Conservation (phyloP, 2,329 filamentous ascomycete genomes). For the Dactylellina cionopaga region DNA sequence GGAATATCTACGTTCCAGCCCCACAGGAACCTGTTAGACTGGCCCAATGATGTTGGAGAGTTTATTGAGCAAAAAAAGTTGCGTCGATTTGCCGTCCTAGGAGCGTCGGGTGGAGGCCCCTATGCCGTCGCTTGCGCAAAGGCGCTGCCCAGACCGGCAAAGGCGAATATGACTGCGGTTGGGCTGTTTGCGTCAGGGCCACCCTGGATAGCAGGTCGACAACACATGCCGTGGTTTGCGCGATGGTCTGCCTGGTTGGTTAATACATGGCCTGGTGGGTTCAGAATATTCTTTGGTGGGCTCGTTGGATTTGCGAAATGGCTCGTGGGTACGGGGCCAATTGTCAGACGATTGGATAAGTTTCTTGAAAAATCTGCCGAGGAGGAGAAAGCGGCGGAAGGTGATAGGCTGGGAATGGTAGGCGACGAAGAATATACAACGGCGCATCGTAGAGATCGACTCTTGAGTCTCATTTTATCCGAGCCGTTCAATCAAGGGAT, state of each 20-base stretch:
- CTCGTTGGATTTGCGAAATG: constrained; percentile 55
- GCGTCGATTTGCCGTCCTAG: constrained; percentile 20
- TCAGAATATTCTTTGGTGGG: constrained; percentile 51
- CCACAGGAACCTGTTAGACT: constrained; percentile 20
- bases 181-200: constrained; percentile 60
- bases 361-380: constrained; percentile 53
- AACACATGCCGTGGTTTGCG: constrained; percentile 57
- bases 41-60: constrained; percentile 36
- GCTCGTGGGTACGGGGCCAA: constrained; percentile 51
- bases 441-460: constrained; percentile 43
- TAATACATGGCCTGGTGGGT: constrained; percentile 55
- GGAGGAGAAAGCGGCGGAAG: constrained; percentile 18
- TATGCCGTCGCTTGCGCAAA: constrained; percentile 50
- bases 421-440: constrained; percentile 15
- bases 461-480: constrained; percentile 50
- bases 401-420: constrained; percentile 20
- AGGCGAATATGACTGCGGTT: constrained; percentile 58
- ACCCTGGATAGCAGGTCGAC: constrained; percentile 59
- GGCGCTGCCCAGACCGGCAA: constrained; percentile 10
- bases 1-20: constrained; percentile 61
- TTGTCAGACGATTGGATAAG: constrained; percentile 55
- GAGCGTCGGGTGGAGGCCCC: constrained; percentile 38
- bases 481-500: constrained; percentile 58
- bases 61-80: constrained; percentile 16
- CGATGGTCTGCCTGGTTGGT: constrained; percentile 54